A percentile compares a stretch with the other conserved stretches of the same genome.
These are phyloP conservation scores for Tritrichomonas musculus DNA, from an alignment of 208 protist species.

Conservation along the genomic window DNA sequence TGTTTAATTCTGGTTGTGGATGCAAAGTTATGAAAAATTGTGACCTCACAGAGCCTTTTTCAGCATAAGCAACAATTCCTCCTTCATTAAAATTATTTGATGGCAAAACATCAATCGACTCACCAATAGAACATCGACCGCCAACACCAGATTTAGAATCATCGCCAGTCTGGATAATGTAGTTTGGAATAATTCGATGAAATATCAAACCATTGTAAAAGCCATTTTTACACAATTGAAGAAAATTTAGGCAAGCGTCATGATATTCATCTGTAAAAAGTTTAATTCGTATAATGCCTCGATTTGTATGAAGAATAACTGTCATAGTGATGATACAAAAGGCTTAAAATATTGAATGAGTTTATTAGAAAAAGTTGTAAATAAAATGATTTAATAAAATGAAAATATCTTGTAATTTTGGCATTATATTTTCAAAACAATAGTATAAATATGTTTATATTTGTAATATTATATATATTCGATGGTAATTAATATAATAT, in stretches of 20 bases:
- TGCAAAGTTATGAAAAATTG: background rate
- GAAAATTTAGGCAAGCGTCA: conserved; percentile 42
- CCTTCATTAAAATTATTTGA: background rate
- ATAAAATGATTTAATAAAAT: too few species aligned
- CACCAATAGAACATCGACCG: background rate
- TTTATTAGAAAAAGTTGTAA: too few species aligned
- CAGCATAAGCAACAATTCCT: background rate
- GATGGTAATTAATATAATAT: too few species aligned
- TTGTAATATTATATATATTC: too few species aligned
- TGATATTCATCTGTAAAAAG: conserved; percentile 39
- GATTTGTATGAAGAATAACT: conserved; percentile 36
- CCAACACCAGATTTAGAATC: background rate
- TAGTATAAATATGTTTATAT: too few species aligned
- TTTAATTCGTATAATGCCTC: conserved; percentile 43
- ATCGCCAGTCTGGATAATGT: conserved; percentile 43
- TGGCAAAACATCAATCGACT: background rate
- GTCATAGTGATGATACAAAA: conserved; percentile 34
- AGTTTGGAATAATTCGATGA: conserved; percentile 44
- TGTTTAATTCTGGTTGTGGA: background rate
- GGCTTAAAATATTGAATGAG: too few species aligned
- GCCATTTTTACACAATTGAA: conserved; percentile 36
- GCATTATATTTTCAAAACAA: too few species aligned
- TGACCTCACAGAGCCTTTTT: background rate
- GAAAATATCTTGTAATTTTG: too few species aligned
- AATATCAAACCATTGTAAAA: conserved; percentile 42